Evolutionary conservation across 257 asterid genomes (phyloP).

Genomic region (Ophiorrhiza pumila): DNA sequence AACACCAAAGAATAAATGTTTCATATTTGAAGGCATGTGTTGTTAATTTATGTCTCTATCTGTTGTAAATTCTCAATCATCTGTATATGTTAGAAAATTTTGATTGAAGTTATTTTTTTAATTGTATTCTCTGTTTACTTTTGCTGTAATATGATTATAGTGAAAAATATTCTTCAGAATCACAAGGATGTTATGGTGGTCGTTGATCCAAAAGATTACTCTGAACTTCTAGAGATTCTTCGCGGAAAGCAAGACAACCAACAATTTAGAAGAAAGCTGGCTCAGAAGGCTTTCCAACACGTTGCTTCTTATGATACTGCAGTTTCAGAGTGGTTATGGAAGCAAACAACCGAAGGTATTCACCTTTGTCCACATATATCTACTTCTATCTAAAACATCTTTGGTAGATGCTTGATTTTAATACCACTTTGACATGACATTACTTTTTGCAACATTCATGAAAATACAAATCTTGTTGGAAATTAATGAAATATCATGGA

Average conservation of each 20-base stretch:
- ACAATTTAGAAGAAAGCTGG: constrained; percentile 66
- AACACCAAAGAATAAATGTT: background rate
- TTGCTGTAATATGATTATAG: background rate
- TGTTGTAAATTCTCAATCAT: background rate
- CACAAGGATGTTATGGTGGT: constrained; percentile 93
- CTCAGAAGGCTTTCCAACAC: constrained; percentile 97
- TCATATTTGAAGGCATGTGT: background rate
- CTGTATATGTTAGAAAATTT: too few species aligned
- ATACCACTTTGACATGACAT: background rate
- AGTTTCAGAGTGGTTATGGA: constrained; percentile 98
- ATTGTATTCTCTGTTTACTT: background rate
- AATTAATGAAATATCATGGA: background rate
- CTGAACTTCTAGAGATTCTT: constrained; percentile 67
- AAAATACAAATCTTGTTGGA: background rate
- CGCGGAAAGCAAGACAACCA: constrained; percentile 55
- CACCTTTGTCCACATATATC: constrained; percentile 14
- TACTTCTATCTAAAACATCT: constrained; percentile 9
- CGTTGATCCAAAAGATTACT: constrained; percentile 84
- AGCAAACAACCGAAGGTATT: constrained; percentile 78
- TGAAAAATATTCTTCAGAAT: constrained; percentile 47
- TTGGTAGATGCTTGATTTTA: background rate
- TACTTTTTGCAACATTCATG: background rate
- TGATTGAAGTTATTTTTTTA: background rate
- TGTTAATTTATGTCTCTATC: too few species aligned
- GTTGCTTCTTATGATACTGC: constrained; percentile 98